These are phyloP conservation scores for Podaxis pistillaris DNA, from an alignment of 768 basidiomycete genomes.

Conservation along the genomic window DNA sequence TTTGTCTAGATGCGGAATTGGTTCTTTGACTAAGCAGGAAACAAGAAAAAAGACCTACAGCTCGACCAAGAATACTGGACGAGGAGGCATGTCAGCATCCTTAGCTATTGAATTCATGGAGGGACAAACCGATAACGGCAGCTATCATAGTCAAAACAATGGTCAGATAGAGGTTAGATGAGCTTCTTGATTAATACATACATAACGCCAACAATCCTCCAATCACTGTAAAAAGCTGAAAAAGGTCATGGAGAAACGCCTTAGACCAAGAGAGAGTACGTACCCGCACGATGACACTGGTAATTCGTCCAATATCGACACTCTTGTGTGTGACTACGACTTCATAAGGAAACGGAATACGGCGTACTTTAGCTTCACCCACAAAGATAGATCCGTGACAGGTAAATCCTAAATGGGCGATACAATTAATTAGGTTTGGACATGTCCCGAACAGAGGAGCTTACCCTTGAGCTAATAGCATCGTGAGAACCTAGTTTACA, in stretches of 20 bases:
- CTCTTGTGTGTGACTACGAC: constrained; percentile 2
- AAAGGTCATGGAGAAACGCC: not conserved
- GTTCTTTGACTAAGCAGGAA: not conserved
- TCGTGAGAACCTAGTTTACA: constrained; percentile 6
- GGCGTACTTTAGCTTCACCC: not conserved
- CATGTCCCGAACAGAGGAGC: not conserved
- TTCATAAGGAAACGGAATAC: not conserved
- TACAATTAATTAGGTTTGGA: not conserved
- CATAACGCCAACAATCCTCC: constrained; percentile 2
- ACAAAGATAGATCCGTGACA: constrained; percentile 13
- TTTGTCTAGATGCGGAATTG: not conserved
- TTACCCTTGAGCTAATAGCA: constrained; percentile 13
- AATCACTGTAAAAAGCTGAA: not conserved
- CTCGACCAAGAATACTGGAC: constrained; percentile 7
- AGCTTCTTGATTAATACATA: not conserved
- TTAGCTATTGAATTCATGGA: not conserved
- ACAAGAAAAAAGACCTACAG: not conserved
- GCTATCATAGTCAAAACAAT: not conserved
- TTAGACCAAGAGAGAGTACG: not conserved
- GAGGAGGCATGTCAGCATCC: not conserved
- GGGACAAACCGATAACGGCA: constrained; percentile 10
- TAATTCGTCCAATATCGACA: not conserved
- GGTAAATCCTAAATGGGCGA: not conserved
- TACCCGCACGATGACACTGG: not conserved
- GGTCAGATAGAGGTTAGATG: not conserved